Base-by-base conservation (phyloP, 441 rosid species). In the Aquilaria agallochum region DNA sequence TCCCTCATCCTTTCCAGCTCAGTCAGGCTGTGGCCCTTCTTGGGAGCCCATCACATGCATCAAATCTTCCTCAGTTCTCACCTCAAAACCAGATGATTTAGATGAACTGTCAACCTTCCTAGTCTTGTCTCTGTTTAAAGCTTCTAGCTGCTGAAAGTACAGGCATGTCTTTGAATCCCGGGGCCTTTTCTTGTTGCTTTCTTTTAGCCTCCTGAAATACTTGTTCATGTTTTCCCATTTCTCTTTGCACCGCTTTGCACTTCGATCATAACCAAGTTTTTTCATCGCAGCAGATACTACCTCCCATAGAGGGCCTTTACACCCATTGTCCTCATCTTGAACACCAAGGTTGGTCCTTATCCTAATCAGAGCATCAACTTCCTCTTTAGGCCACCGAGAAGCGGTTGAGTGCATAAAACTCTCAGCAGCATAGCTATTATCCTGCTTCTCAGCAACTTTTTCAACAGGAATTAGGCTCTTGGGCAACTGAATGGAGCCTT, bases 201-300 rank as follows among this genome's bases (percentile, higher is more conserved):
- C 93, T 66, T 76, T 84, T 52, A 84, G 88, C 71, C 78, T 80
- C 78, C 76, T 84, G 83, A 80, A 87, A 76, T 87, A 87, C 73
- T 87, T 87, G 77, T 87, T 87, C 76, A 84, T 87, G 61, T 84
- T 87, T 72, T 84, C 93, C 90, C 93, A 83, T 72, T 86, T 84
- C 80, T 87, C 93, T 66, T 87, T 87, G 56, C 93, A 87, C 67
- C 93, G 76, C 83, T 80, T 84, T 2, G 90, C 73, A 53, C 64
- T 84, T 31, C 93, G 73, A 46, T 80, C 71, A n/a, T 78, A 78
- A 15, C 90, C 93, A 50, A 72, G 77, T 63, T 63, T 74, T 69
- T 76, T 84, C 93, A 87, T 84, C 5, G 71, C 75, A 4, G 72
- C 30, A 12, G 90, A 84, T 61, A 84, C 61, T 59, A 82, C 86